A percentile compares a stretch with the other conserved stretches of the same genome.
Conservation (phyloP, 2,329 filamentous ascomycete genomes). For the Thielaviopsis cerberus region DNA sequence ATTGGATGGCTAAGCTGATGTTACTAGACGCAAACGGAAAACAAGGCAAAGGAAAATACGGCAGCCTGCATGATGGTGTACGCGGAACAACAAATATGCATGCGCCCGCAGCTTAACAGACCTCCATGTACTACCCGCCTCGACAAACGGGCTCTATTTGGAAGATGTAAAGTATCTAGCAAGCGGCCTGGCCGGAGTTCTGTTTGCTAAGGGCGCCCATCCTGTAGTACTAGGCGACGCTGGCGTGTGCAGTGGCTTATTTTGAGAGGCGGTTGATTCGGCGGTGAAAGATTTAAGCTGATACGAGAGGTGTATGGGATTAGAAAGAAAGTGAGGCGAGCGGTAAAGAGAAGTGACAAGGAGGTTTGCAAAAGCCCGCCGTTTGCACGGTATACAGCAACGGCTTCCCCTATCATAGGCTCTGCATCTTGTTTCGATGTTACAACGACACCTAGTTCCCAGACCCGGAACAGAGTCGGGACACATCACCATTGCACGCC, state of each 20-base stretch:
- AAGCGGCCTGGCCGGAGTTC: neutral
- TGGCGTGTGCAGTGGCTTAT: neutral
- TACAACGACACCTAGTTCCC: no score
- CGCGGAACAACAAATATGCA: neutral
- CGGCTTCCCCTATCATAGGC: no score
- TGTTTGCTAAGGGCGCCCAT: neutral
- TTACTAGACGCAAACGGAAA: neutral
- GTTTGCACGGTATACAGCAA: neutral
- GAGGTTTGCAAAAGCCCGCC: neutral
- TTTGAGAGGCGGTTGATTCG: neutral
- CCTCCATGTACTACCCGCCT: neutral
- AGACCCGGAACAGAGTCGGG: no score
- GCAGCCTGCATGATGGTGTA: neutral
- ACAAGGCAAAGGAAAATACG: neutral
- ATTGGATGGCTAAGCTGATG: neutral
- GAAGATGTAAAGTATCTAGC: neutral
- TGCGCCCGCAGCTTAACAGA: neutral
- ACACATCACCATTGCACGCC: no score
- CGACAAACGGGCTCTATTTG: neutral
- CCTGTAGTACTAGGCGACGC: neutral
- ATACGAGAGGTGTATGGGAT: neutral
- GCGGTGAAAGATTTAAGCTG: neutral
- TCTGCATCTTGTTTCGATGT: no score
- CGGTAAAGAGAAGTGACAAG: neutral
- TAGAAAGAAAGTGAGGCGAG: neutral